These are phyloP conservation scores for Pythium rhizo-oryzae DNA, from an alignment of 352 stramenopile genomes.

Conservation along the genomic window DNA sequence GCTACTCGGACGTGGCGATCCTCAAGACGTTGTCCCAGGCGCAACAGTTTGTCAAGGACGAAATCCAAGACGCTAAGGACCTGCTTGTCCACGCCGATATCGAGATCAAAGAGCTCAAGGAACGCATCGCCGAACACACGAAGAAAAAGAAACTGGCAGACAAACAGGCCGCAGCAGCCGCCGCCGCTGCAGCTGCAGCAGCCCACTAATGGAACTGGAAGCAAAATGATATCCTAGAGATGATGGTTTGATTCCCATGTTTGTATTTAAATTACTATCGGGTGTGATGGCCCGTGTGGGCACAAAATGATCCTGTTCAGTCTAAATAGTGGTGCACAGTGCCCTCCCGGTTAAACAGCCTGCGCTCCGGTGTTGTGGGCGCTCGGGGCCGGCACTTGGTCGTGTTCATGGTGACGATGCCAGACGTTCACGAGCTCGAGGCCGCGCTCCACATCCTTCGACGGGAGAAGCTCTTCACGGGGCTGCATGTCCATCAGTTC, in stretches of 20 bases:
- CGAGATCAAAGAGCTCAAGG: constrained; percentile 75
- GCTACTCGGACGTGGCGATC: constrained; percentile 90
- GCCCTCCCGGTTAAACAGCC: constrained; percentile 30
- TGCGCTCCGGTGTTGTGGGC: constrained; percentile 27
- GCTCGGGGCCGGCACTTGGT: constrained; percentile 24
- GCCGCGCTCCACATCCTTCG: constrained; percentile 54
- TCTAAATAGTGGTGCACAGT: constrained; percentile 25
- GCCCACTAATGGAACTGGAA: constrained; percentile 5
- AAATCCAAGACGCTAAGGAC: constrained; percentile 75
- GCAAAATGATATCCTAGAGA: background rate
- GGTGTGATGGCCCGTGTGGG: constrained; percentile 3
- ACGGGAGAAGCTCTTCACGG: constrained; percentile 38
- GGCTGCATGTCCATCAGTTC: constrained; percentile 33
- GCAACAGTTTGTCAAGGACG: constrained; percentile 78
- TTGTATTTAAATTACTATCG: constrained; percentile 31
- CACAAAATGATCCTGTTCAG: background rate
- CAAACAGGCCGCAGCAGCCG: constrained; percentile 41
- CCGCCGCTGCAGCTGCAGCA: constrained; percentile 7
- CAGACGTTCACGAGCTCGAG: constrained; percentile 75
- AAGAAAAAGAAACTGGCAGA: constrained; percentile 77
- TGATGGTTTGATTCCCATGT: background rate
- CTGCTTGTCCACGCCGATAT: constrained; percentile 63
- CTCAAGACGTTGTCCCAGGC: constrained; percentile 85
- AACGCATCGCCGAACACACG: constrained; percentile 74
- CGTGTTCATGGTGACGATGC: constrained; percentile 49